These are phyloP conservation scores for Exidia glandulosa DNA, from an alignment of 768 basidiomycete species.

Conservation along the genomic window DNA sequence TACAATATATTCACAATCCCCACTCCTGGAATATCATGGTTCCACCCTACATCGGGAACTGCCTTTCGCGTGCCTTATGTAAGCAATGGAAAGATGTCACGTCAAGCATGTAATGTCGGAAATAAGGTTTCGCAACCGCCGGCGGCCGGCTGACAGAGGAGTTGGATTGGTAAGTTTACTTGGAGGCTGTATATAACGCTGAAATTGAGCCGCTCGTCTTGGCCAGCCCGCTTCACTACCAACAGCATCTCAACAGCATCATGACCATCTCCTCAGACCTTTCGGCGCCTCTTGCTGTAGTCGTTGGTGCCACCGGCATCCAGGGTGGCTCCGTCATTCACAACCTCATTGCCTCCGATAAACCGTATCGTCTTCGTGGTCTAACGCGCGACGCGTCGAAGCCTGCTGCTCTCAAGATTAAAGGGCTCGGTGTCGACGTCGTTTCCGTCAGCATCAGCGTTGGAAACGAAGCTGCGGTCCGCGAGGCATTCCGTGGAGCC, in stretches of 20 bases:
- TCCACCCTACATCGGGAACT: too few relatives aligned
- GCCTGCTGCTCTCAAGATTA: constrained; percentile 6
- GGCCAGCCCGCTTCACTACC: neutral
- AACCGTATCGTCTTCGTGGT: constrained; percentile 4
- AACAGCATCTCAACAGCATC: neutral
- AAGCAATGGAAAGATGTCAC: too few relatives aligned
- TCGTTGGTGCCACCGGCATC: constrained; percentile 37
- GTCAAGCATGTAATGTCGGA: too few relatives aligned
- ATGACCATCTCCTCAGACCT: neutral
- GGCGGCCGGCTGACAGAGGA: too few relatives aligned
- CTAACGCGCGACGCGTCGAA: neutral
- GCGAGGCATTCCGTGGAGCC: neutral
- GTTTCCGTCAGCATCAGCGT: constrained; percentile 7
- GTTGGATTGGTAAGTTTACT: too few relatives aligned
- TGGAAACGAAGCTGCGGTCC: neutral
- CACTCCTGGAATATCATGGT: too few relatives aligned
- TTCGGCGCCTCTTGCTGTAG: constrained; percentile 21
- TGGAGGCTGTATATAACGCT: too few relatives aligned
- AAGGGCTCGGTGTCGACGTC: constrained; percentile 13
- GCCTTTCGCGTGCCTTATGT: too few relatives aligned
- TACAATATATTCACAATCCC: too few relatives aligned
- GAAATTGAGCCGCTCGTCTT: too few relatives aligned
- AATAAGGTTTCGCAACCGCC: too few relatives aligned
- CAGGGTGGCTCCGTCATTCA: constrained; percentile 32
- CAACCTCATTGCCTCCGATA: constrained; percentile 23